Evolutionary conservation across 495 filamentous ascomycete species (phyloP), one percentile per base, ranked within the genome.

Genomic region (Talaromyces borbonicus): DNA sequence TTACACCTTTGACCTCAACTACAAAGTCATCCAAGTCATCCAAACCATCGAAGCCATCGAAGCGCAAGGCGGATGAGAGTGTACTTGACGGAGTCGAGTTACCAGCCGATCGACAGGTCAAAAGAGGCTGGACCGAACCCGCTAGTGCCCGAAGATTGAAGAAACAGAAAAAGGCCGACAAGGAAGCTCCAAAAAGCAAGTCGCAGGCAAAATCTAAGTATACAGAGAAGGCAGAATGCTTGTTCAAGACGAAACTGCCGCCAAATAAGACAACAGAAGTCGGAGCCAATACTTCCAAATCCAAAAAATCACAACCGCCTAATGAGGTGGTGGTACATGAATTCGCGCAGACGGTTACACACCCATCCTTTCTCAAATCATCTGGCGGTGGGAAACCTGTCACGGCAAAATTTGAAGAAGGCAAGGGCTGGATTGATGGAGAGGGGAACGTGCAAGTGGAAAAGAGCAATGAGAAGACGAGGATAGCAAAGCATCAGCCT

Each of bases 351-450:
- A 84, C 82, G 1, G 72, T 73, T 29, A 90, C 93, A 47, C 80
- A 85, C 46, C 81, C 85, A 0, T 82, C 74, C 11, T 94, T 95
- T 55, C 61, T 93, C 42, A 84, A 81, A 50, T 59, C 63, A 0
- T 50, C 44, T 4, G 52, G 54, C 18, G 57, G 70, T 49, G 52
- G 55, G 32, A 32, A 60, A 50, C 8, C 60, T 48, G 49, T 54
- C 48, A 57, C 68, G 2, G 61, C 58, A 3, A 53, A 56, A 15
- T 73, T 61, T 42, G 70, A 74, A 32, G 60, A 96, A 23, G 87
- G 80, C 12, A 85, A 85, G 52, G 90, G 92, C 0, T 96, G 92
- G 92, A 71, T 94, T 3, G 85, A 95, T 56, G 76, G 78, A 52
- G 66, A 79, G 14, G 92, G 89, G 2, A 78, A 81, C 43, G 55